Evolutionary conservation across 257 asterid species (phyloP), one percentile per base, ranked within the genome.

Genomic region (Ligustrum vulgare): DNA sequence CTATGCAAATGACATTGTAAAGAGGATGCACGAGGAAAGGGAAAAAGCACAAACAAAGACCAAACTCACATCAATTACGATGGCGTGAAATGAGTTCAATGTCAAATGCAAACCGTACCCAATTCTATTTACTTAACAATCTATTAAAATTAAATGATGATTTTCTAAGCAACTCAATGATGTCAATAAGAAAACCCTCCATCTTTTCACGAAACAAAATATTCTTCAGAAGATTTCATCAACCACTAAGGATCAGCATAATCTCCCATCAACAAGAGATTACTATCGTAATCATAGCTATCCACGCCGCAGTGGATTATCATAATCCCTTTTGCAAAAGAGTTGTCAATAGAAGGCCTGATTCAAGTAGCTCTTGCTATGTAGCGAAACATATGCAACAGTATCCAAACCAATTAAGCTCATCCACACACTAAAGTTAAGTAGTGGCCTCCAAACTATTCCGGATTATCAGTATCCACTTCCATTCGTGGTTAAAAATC

Each of bases 1-100:
- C 98, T 91, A 88, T 39, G 72, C 71, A 73, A 71, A 37, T 31
- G 51, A 71, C 72, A 80, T 67, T n/a, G 78, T 73, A 72, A 79
- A 45, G 64, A 80, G 65, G 78, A 73, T 72, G 36, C 45, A 51
- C 6, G 32, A 54, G 67, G 71, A 69, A 13, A 37, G 10, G 70
- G 25, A 51, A 47, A 51, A 51, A n/a, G 35, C 34, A 60, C 33
- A 60, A 60, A n/a, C 35, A 60, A 22, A 56, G 32, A 56, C 1
- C 10, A 5, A 6, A 8, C 3, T 6, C 28, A 49, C n/a, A 18
- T 47, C 58, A 47, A 47, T 16, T 15, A 47, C 2, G 8, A 47
- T 13, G 58, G 20, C 58, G 5, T 15, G n/a, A 4, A 13, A 15
- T 51, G 22, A 51, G 22, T 51, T 18, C 60, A 51, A 51, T 16